Base-by-base conservation (phyloP, 805 yeast genomes). In the Zygoascus ofunaensis region DNA sequence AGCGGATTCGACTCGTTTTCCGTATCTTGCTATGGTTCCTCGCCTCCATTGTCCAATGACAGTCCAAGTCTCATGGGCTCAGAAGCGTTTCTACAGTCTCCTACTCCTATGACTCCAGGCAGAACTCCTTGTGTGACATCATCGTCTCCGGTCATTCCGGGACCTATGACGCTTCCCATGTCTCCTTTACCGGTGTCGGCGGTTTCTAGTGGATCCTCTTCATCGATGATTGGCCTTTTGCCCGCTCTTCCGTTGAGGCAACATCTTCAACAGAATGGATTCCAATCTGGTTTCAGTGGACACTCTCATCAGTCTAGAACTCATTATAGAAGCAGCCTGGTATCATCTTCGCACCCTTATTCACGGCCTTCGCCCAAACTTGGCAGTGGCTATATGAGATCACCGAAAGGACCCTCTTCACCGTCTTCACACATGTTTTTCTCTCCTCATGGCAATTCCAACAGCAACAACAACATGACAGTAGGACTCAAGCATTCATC, bases 201-300 rank as follows among this genome's bases (percentile, higher is more conserved):
- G 7, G 30, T 12, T 24, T 26, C 30, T 12, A n/a, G n/a, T n/a
- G n/a, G n/a, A n/a, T n/a, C n/a, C n/a, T n/a, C n/a, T n/a, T n/a
- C n/a, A n/a, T 20, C 23, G n/a, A 37, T 37, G 14, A 26, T 33
- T 26, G 41, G 41, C 3, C 33, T 37, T 7, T 21, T 37, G 19
- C 41, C 41, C 8, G 41, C 41, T 10, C 21, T 37, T 3, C 41
- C 41, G 10, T 4, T 37, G 4, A 23, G 41, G 18, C 41, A 37
- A 17, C 34, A 15, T 24, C 19, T 21, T 24, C 32, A 37, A 8
- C 21, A 26, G 4, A 19, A 36, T 15, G 23, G 21, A 4, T 30
- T 21, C 22, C 33, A 22, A 15, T 33, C 22, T n/a, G 20, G 26
- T 19, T 7, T 4, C 23, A 15, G 26, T 12, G 3, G 2, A 2